A percentile compares a stretch with the other conserved stretches of the same genome.
phyloP scores from a whole-genome alignment of 208 protist genomes.

The Leishmania gerbilli region DNA sequence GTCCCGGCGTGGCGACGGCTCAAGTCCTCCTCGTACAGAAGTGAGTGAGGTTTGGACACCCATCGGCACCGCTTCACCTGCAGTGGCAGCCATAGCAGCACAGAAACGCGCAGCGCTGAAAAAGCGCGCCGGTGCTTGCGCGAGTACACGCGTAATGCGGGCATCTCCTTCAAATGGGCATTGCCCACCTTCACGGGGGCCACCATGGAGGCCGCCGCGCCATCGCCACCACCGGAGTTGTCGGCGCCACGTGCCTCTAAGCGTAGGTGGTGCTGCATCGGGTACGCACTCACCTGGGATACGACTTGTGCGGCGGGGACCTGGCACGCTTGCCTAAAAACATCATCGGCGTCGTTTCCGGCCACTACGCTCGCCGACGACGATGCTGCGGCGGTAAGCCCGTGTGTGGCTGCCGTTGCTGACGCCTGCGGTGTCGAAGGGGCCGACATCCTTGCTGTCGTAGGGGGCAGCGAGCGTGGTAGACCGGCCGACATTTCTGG shows the following conservation, averaged over 20 bases:
- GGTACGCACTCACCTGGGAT: not conserved
- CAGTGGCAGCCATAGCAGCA: constrained; percentile 53
- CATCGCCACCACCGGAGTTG: not conserved
- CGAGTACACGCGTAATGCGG: constrained; percentile 18
- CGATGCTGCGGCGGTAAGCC: not conserved
- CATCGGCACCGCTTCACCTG: constrained; percentile 47
- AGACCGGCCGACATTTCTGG: constrained; percentile 25
- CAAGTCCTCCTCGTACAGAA: constrained; percentile 21
- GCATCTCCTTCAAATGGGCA: not conserved
- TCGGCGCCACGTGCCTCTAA: not conserved
- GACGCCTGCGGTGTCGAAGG: not conserved
- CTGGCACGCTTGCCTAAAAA: not conserved
- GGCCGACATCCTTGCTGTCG: not conserved
- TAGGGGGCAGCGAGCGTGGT: not conserved
- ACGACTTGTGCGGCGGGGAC: not conserved
- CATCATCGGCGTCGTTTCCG: too few relatives aligned
- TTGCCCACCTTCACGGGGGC: not conserved
- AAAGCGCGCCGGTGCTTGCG: constrained; percentile 46
- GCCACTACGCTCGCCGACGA: too few relatives aligned
- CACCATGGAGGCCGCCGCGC: too few relatives aligned
- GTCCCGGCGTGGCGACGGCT: constrained; percentile 36
- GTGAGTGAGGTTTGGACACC: constrained; percentile 26
- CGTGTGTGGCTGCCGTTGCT: not conserved
- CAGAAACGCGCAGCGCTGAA: constrained; percentile 52
- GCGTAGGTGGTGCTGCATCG: not conserved